phyloP scores from a whole-genome alignment of 257 asterid genomes.

The Catharanthus roseus region DNA sequence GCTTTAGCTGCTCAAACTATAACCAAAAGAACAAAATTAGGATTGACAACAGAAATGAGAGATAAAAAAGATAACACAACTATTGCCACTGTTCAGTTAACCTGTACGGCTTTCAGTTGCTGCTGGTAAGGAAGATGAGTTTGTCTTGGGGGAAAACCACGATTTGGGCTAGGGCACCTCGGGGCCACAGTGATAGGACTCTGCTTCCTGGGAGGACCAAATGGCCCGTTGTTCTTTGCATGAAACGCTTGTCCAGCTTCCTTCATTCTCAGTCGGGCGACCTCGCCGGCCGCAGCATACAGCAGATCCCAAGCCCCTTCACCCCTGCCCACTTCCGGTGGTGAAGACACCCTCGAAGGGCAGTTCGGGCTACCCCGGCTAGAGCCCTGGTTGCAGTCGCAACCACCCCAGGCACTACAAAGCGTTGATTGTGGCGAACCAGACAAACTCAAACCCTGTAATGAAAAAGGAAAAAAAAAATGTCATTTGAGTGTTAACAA shows the following conservation, averaged over 20 bases:
- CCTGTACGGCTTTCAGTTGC: conserved; percentile 40
- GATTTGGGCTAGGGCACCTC: conserved; percentile 6
- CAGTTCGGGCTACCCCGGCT: conserved; percentile 40
- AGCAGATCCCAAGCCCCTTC: conserved; percentile 40
- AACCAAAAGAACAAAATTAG: neutral
- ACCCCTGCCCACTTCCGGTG: conserved; percentile 23
- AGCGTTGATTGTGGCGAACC: conserved; percentile 82
- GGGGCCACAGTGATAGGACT: conserved; percentile 18
- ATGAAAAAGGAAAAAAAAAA: neutral
- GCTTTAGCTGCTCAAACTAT: conserved; percentile 37
- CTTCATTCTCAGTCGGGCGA: conserved; percentile 46
- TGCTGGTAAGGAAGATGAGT: conserved; percentile 37
- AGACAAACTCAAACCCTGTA: conserved; percentile 38
- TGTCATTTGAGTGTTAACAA: too few relatives aligned
- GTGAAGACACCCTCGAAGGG: conserved; percentile 39
- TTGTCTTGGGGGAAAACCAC: conserved; percentile 16
- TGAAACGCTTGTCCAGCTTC: conserved; percentile 39
- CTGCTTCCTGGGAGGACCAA: conserved; percentile 20
- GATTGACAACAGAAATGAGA: neutral
- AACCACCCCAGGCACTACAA: conserved; percentile 17
- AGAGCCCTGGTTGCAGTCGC: conserved; percentile 36
- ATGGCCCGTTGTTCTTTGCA: conserved; percentile 12
- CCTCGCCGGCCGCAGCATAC: conserved; percentile 53
- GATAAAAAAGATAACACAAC: neutral
- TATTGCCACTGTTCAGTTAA: neutral